Evolutionary conservation across 345 rosid genomes (phyloP).

Genomic region (Pistacia integerrima): DNA sequence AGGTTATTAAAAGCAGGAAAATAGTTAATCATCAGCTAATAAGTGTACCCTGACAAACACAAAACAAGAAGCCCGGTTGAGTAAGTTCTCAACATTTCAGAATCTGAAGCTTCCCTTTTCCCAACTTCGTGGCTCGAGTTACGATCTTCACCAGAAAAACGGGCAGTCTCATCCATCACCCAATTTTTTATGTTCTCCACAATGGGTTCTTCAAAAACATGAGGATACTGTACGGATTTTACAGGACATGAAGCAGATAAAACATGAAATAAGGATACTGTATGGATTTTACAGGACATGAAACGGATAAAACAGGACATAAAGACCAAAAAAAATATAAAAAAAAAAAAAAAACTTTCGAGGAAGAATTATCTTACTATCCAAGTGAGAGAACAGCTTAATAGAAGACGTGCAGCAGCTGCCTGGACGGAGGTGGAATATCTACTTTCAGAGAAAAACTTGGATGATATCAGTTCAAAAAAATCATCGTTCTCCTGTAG

Average conservation of each 20-base stretch:
- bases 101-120: constrained; percentile 68
- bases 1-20: background rate
- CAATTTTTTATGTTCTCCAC: constrained; percentile 76
- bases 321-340: background rate
- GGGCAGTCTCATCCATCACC: constrained; percentile 79
- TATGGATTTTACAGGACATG: constrained; percentile 17
- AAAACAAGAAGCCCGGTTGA: constrained; percentile 92
- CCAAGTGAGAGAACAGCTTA: constrained; percentile 83
- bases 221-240: constrained; percentile 64
- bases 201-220: constrained; percentile 82
- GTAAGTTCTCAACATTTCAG: constrained; percentile 86
- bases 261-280: constrained; percentile 57
- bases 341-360: background rate
- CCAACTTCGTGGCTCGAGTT: constrained; percentile 43
- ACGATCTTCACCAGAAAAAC: constrained; percentile 55
- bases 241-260: constrained; percentile 16
- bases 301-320: constrained; percentile 12
- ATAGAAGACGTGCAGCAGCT: constrained; percentile 81
- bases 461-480: constrained; percentile 88
- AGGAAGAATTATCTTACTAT: constrained; percentile 39
- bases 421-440: constrained; percentile 79
- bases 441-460: constrained; percentile 74
- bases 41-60: constrained; percentile 69
- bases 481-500: constrained; percentile 95
- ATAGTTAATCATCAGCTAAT: background rate